Conservation (phyloP, 192 early-diverging fungal genomes). For the Entomortierella parvispora region DNA sequence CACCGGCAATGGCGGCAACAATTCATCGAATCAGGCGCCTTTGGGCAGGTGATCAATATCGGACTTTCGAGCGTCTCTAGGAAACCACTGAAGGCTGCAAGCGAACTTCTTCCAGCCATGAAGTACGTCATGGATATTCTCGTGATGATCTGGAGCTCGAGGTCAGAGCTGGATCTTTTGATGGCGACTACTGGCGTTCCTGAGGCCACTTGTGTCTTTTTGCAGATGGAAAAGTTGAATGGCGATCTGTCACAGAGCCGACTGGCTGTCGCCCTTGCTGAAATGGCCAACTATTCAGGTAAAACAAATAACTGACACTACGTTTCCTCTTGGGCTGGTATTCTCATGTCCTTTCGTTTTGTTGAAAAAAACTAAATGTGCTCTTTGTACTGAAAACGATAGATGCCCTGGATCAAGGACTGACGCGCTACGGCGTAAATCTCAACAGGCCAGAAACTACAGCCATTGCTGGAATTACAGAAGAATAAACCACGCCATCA, state of each 20-base stretch:
- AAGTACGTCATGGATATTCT: constrained; percentile 38
- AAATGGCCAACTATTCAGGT: constrained; percentile 26
- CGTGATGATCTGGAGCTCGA: constrained; percentile 41
- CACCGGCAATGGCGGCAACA: constrained; percentile 36
- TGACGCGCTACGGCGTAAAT: constrained; percentile 38
- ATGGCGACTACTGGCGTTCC: constrained; percentile 9
- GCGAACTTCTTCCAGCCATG: constrained; percentile 24
- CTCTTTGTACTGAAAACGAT: too few species aligned
- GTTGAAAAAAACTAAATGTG: too few species aligned
- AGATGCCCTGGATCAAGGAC: constrained; percentile 24
- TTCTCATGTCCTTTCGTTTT: not conserved
- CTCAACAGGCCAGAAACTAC: constrained; percentile 16
- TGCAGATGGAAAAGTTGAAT: constrained; percentile 33
- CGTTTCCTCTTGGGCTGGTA: not conserved
- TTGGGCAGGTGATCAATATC: constrained; percentile 36
- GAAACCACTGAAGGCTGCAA: constrained; percentile 26
- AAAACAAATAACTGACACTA: not conserved
- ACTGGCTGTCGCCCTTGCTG: constrained; percentile 25
- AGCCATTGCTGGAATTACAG: not conserved
- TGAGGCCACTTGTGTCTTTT: constrained; percentile 29
- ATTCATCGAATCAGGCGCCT: constrained; percentile 42
- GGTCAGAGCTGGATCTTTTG: constrained; percentile 8
- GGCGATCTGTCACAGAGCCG: constrained; percentile 21
- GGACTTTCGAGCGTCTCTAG: constrained; percentile 28
- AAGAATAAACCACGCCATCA: not conserved